A percentile compares a stretch with the other conserved stretches of the same genome.
Evolutionary conservation across 352 stramenopile species (phyloP).

Genomic region (Pythium rishiriense): DNA sequence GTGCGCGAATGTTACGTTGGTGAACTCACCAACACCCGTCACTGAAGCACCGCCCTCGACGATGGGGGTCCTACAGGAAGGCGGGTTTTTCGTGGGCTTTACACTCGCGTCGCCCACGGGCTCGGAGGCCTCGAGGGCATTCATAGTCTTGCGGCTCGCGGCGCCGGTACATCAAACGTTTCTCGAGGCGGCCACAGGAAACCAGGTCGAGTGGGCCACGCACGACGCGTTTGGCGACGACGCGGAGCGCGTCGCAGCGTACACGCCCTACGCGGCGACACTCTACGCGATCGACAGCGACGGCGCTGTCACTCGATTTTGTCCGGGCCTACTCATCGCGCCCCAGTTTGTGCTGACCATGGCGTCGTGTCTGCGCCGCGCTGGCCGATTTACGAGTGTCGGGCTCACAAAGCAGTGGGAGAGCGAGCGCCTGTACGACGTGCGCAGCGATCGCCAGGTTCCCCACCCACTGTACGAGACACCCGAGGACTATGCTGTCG

Average conservation of each 20-base stretch:
- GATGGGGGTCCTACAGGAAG: slow-evolving; percentile 8
- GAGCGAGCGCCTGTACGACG: neutral
- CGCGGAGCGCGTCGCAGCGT: neutral
- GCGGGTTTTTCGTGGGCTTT: slow-evolving; percentile 11
- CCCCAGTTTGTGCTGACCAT: slow-evolving; percentile 29
- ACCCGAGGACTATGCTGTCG: slow-evolving; percentile 8
- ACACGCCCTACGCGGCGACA: slow-evolving; percentile 3
- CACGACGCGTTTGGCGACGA: slow-evolving; percentile 7
- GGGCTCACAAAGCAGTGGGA: slow-evolving; percentile 1
- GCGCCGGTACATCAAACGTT: slow-evolving; percentile 5
- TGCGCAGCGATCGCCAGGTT: slow-evolving; percentile 13
- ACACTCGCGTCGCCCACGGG: slow-evolving; percentile 3
- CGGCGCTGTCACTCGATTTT: neutral
- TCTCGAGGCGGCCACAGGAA: slow-evolving; percentile 14
- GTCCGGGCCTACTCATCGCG: slow-evolving; percentile 24
- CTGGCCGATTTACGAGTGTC: neutral
- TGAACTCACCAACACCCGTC: no score
- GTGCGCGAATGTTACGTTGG: slow-evolving; percentile 2
- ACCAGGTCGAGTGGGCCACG: neutral
- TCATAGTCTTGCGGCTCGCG: slow-evolving; percentile 9
- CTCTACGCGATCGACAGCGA: slow-evolving; percentile 7
- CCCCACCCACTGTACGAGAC: slow-evolving; percentile 16
- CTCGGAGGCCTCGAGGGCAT: no score
- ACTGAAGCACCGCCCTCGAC: neutral
- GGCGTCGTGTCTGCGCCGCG: slow-evolving; percentile 22